Conservation (phyloP, 108 stramenopile species). For the Nannochloropsis oceanica region DNA sequence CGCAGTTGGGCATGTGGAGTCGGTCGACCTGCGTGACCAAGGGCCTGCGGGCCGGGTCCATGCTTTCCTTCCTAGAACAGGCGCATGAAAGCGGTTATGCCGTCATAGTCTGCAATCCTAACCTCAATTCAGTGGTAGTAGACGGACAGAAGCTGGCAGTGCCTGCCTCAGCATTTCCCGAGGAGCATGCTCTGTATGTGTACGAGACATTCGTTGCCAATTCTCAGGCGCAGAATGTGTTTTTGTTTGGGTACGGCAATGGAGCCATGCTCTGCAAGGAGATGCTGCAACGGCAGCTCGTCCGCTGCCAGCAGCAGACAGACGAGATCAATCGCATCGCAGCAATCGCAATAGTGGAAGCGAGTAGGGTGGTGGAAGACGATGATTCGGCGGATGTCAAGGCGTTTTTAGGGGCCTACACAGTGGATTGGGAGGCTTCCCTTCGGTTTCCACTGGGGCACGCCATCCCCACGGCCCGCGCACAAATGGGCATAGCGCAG, state of each 20-base stretch:
- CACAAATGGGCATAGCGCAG: not conserved
- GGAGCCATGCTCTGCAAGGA: conserved; percentile 17
- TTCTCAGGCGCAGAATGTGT: not conserved
- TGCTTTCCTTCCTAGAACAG: conserved; percentile 9
- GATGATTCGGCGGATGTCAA: conserved; percentile 11
- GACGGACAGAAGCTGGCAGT: not conserved
- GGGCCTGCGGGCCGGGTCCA: conserved; percentile 7
- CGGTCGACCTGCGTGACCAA: not conserved
- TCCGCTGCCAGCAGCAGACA: not conserved
- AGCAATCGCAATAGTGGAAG: conserved; percentile 6
- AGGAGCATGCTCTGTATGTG: conserved; percentile 5
- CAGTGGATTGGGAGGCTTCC: conserved; percentile 9
- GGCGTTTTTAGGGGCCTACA: not conserved
- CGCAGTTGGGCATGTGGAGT: conserved; percentile 16
- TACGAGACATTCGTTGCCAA: not conserved
- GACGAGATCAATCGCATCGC: not conserved
- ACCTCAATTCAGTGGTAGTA: conserved; percentile 1
- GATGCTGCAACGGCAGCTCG: conserved; percentile 3
- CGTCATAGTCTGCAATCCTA: conserved; percentile 2
- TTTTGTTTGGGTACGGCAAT: conserved; percentile 7
- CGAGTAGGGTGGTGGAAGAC: not conserved
- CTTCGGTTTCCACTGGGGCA: conserved; percentile 1
- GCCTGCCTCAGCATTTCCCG: conserved; percentile 1
- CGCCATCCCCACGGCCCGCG: not conserved
- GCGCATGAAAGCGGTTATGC: not conserved